A percentile compares a stretch with the other conserved stretches of the same genome.
Evolutionary conservation across 1,284 basidiomycete species (phyloP).

Genomic region (Phaffia rhodozyma): DNA sequence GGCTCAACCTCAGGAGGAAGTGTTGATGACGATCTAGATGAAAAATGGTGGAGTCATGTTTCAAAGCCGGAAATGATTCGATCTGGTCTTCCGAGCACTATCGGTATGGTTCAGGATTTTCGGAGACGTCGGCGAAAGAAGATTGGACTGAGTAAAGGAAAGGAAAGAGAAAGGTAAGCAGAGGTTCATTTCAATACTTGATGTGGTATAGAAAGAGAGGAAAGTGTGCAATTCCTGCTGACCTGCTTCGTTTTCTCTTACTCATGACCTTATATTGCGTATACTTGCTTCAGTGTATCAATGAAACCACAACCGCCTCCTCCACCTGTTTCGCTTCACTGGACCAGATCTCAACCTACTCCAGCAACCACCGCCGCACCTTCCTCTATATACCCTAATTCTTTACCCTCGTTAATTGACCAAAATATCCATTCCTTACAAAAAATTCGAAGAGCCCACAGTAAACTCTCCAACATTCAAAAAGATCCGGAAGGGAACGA

Average conservation of each 20-base stretch:
- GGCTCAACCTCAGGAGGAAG: conserved; percentile 20
- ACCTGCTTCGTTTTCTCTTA: no score
- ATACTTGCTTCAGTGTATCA: background rate
- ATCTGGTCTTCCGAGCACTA: conserved; percentile 28
- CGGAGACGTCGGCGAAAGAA: conserved; percentile 15
- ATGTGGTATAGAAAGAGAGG: conserved; percentile 35
- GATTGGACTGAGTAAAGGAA: conserved; percentile 15
- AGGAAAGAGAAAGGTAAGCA: conserved; percentile 11
- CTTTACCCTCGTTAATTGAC: background rate
- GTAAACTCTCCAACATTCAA: background rate
- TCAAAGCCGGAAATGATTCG: conserved; percentile 28
- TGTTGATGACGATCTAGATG: conserved; percentile 30
- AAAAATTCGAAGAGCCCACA: no score
- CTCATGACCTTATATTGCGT: no score
- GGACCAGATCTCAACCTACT: background rate
- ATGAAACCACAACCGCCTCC: background rate
- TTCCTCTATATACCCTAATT: background rate
- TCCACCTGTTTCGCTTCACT: background rate
- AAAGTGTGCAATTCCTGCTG: background rate
- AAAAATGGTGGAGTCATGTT: conserved; percentile 31
- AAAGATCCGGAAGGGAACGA: background rate
- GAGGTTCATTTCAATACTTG: conserved; percentile 22
- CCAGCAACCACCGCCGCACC: background rate
- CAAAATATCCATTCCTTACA: background rate
- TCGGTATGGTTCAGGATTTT: conserved; percentile 26